phyloP scores from a whole-genome alignment of 768 basidiomycete genomes.

The Tylopilus sp. region DNA sequence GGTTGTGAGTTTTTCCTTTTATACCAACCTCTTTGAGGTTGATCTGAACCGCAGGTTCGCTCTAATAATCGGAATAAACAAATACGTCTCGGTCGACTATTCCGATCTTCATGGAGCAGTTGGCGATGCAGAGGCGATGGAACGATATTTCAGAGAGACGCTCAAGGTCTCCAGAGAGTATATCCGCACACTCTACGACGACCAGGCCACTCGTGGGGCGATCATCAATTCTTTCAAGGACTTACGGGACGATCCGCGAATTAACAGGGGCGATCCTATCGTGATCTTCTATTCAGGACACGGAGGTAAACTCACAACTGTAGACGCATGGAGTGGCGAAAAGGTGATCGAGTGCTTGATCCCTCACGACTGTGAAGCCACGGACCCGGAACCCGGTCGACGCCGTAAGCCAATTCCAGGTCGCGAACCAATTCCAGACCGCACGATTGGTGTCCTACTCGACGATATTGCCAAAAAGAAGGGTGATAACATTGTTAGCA shows the following conservation, averaged over 20 bases:
- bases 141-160: slow-evolving; percentile 28
- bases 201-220: slow-evolving; percentile 33
- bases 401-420: too few species aligned
- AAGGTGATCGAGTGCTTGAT: slow-evolving; percentile 6
- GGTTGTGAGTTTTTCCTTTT: background rate
- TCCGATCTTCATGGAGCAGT: slow-evolving; percentile 33
- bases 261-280: slow-evolving; percentile 33
- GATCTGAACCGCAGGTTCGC: slow-evolving; percentile 24
- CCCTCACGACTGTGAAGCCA: background rate
- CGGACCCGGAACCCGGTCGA: too few species aligned
- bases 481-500: slow-evolving; percentile 44
- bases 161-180: slow-evolving; percentile 31
- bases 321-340: slow-evolving; percentile 22
- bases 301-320: slow-evolving; percentile 33
- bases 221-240: slow-evolving; percentile 29
- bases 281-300: slow-evolving; percentile 47
- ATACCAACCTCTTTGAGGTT: background rate
- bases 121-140: slow-evolving; percentile 32
- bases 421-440: slow-evolving; percentile 38
- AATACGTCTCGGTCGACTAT: slow-evolving; percentile 27
- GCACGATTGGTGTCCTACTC: slow-evolving; percentile 38
- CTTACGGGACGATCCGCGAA: slow-evolving; percentile 28
- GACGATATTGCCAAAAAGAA: slow-evolving; percentile 35
- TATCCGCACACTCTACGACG: slow-evolving; percentile 38
- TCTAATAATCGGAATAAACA: slow-evolving; percentile 43